Base-by-base conservation (phyloP, 495 filamentous ascomycete species). In the Bombardia bombarda region DNA sequence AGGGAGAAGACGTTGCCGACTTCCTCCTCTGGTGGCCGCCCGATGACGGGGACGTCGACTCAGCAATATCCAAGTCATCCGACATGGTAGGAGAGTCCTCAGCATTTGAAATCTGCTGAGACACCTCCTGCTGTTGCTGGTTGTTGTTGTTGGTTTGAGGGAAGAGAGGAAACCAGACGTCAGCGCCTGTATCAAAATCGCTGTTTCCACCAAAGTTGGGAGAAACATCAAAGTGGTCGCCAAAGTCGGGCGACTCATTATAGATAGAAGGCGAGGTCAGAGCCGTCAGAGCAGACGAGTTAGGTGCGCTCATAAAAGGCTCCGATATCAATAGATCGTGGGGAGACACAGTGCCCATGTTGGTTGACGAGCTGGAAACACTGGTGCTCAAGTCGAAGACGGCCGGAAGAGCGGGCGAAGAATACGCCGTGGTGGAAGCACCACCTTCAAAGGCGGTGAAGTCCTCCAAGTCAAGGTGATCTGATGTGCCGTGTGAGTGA, bases 281-380 rank as follows among this genome's bases (percentile, higher is more conserved):
- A 45, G 88, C 81, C 6, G 89, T 93, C 57, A 88, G 84, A 12
- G 87, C 79, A 31, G 82, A 71, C 0, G 90, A 95, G 41, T 87
- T 86, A 30, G 88, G 87, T 22, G 87, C 80, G 42, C 88, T 92
- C 53, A 72, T 66, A 53, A 69, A 69, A 14, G 73, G 68, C 46
- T 87, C 83, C 39, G 61, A 54, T 47, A 84, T 63, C 57, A 88
- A 73, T 32, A 95, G 66, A 51, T 95, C 88, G 60, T 83, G 80
- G 12, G 90, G 90, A 42, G 90, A 97, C 36, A 97, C 74, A 16
- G 90, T 94, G 51, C 70, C 78, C 55, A 76, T 56, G 58, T 75
- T 74, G 51, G 62, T 53, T n/a, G n/a, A n/a, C 34, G 65, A 48
- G 59, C 66, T 61, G 26, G 67, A 57, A 31, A 57, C 63, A 53